A percentile compares a stretch with the other conserved stretches of the same genome.
phyloP scores from a whole-genome alignment of 2,329 filamentous ascomycete genomes.

The Claviceps arundinis region DNA sequence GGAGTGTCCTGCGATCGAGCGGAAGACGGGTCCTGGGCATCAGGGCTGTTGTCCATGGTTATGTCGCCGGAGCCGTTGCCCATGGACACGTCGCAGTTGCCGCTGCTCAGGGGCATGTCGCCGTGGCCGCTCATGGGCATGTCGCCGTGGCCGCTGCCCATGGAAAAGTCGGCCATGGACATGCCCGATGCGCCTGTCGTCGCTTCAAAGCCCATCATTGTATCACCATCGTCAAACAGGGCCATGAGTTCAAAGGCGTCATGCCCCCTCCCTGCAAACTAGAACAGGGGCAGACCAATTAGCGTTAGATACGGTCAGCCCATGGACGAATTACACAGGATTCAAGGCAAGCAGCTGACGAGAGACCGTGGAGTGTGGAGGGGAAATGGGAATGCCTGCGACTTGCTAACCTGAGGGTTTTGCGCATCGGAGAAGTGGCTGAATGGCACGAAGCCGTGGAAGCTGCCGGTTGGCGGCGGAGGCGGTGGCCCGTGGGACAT shows the following conservation, averaged over 20 bases:
- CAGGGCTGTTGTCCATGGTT: conserved; percentile 7
- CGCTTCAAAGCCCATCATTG: too few species aligned
- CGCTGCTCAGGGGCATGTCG: too few species aligned
- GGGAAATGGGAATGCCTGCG: not conserved
- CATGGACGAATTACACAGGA: not conserved
- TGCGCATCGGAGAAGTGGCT: conserved; percentile 1
- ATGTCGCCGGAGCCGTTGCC: conserved; percentile 1
- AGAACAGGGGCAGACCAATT: not conserved
- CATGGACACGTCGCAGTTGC: not conserved
- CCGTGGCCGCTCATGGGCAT: too few species aligned
- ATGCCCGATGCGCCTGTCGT: too few species aligned
- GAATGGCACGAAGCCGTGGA: conserved; percentile 4
- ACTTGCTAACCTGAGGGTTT: conserved; percentile 3
- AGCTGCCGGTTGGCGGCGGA: conserved; percentile 4
- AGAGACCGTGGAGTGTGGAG: not conserved
- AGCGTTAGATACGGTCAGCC: conserved; percentile 1
- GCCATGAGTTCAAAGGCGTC: conserved; percentile 28
- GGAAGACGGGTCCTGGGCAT: conserved; percentile 18
- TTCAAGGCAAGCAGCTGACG: not conserved
- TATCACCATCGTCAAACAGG: conserved; percentile 25
- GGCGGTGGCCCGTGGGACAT: conserved; percentile 7
- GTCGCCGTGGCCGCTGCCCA: too few species aligned
- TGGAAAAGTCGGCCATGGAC: too few species aligned
- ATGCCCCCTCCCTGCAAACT: conserved; percentile 11
- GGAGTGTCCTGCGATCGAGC: conserved; percentile 15